Evolutionary conservation across 352 stramenopile species (phyloP).

Genomic region (Peronospora belbahrii): DNA sequence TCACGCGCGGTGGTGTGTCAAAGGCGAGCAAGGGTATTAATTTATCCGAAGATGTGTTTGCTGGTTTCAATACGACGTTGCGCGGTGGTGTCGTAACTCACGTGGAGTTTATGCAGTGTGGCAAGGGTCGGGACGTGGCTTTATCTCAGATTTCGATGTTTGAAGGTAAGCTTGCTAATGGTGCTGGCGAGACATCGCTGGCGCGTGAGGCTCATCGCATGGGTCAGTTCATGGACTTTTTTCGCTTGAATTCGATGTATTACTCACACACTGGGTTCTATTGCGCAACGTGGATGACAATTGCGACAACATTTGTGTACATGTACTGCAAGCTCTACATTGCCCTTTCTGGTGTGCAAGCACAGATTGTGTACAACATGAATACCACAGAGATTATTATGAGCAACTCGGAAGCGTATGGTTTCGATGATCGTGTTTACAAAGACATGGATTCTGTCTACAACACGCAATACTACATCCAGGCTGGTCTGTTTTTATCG

Average conservation of each 20-base stretch:
- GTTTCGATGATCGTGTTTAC: slow-evolving; percentile 60
- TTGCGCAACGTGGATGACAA: slow-evolving; percentile 83
- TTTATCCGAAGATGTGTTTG: slow-evolving; percentile 82
- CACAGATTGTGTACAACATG: slow-evolving; percentile 68
- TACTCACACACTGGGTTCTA: slow-evolving; percentile 86
- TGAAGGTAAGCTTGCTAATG: slow-evolving; percentile 79
- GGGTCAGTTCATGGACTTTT: slow-evolving; percentile 83
- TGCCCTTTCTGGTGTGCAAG: slow-evolving; percentile 59
- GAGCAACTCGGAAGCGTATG: slow-evolving; percentile 33
- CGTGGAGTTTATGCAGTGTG: slow-evolving; percentile 85
- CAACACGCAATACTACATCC: slow-evolving; percentile 84
- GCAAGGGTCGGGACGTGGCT: slow-evolving; percentile 78
- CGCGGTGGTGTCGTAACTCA: slow-evolving; percentile 72
- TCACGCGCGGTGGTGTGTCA: slow-evolving; percentile 67
- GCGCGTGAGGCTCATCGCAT: slow-evolving; percentile 76
- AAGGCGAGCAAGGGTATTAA: slow-evolving; percentile 83
- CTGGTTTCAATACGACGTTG: slow-evolving; percentile 72
- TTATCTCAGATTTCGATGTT: slow-evolving; percentile 85
- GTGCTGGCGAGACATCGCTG: slow-evolving; percentile 68
- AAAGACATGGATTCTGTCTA: slow-evolving; percentile 53
- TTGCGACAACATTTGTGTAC: slow-evolving; percentile 83
- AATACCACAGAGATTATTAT: slow-evolving; percentile 63
- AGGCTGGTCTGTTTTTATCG: slow-evolving; percentile 73
- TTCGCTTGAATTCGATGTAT: slow-evolving; percentile 82
- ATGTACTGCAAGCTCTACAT: slow-evolving; percentile 85